These are phyloP conservation scores for Colletotrichum cordylinicola DNA, from an alignment of 2,329 filamentous ascomycete species.

Conservation along the genomic window DNA sequence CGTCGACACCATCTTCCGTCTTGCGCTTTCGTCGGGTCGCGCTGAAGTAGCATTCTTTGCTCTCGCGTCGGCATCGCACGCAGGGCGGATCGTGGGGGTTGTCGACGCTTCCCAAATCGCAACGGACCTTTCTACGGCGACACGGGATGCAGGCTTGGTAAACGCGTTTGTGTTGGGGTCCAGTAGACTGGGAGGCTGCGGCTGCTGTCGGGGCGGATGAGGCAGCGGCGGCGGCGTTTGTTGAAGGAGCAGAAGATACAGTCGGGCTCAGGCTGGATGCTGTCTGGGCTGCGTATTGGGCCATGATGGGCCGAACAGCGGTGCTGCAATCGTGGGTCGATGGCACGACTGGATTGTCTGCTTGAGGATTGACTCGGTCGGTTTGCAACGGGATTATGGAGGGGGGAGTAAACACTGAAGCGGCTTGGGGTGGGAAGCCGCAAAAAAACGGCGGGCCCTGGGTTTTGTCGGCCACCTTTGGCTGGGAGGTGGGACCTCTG, in stretches of 20 bases:
- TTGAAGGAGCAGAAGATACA: conserved; percentile 22
- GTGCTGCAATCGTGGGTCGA: conserved; percentile 17
- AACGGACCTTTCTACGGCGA: conserved; percentile 66
- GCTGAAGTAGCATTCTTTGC: conserved; percentile 97
- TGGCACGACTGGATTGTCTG: conserved; percentile 16
- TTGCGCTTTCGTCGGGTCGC: conserved; percentile 93
- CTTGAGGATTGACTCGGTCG: conserved; percentile 29
- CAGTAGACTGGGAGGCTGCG: conserved; percentile 5
- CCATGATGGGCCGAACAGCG: conserved; percentile 27
- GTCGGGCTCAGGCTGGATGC: conserved; percentile 17
- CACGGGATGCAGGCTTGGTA: conserved; percentile 70
- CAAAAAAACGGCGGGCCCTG: conserved; percentile 19
- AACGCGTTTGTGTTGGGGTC: conserved; percentile 63
- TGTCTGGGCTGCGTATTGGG: conserved; percentile 26
- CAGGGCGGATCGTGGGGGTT: conserved; percentile 94
- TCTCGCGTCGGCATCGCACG: conserved; percentile 90
- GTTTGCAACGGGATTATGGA: conserved; percentile 36
- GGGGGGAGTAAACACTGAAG: conserved; percentile 8
- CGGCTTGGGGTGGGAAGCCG: conserved; percentile 15
- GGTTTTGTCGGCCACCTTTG: conserved; percentile 5
- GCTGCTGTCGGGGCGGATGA: neutral
- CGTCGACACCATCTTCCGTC: conserved; percentile 61
- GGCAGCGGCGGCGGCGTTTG: conserved; percentile 1
- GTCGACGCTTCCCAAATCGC: conserved; percentile 78
- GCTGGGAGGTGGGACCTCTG: neutral